Evolutionary conservation across 2,329 filamentous ascomycete species (phyloP).

Genomic region (Helicocarpus griseus): DNA sequence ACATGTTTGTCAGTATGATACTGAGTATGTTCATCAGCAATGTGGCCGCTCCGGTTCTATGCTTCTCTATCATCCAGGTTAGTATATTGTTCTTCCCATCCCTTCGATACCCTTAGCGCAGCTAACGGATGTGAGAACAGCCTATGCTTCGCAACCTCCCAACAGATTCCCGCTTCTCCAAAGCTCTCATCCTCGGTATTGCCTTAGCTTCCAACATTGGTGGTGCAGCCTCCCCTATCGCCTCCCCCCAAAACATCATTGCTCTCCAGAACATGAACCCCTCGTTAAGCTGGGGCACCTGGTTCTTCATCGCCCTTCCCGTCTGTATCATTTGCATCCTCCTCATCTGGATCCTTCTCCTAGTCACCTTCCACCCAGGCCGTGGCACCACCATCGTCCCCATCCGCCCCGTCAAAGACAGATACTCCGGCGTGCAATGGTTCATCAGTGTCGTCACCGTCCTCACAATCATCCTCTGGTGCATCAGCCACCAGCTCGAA

Average conservation of each 20-base stretch:
- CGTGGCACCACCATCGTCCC: constrained; percentile 81
- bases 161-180: constrained; percentile 83
- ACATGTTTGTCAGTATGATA: constrained; percentile 97
- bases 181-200: constrained; percentile 89
- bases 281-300: constrained; percentile 81
- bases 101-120: too few relatives aligned
- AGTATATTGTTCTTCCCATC: constrained; percentile 18
- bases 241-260: constrained; percentile 94
- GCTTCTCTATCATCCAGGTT: constrained; percentile 94
- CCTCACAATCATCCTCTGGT: constrained; percentile 82
- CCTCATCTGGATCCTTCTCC: constrained; percentile 77
- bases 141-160: constrained; percentile 91
- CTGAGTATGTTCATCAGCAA: constrained; percentile 99
- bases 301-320: constrained; percentile 94
- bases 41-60: constrained; percentile 90
- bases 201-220: constrained; percentile 92
- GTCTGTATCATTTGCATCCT: constrained; percentile 84
- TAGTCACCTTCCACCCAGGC: constrained; percentile 76
- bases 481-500: constrained; percentile 80
- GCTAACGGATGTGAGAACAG: constrained; percentile 32
- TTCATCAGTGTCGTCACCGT: constrained; percentile 82
- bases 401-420: constrained; percentile 80
- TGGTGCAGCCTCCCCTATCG: constrained; percentile 92
- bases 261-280: constrained; percentile 93
- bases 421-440: constrained; percentile 80